phyloP scores from a whole-genome alignment of 352 stramenopile species.

The Phytophthora hybrid region DNA sequence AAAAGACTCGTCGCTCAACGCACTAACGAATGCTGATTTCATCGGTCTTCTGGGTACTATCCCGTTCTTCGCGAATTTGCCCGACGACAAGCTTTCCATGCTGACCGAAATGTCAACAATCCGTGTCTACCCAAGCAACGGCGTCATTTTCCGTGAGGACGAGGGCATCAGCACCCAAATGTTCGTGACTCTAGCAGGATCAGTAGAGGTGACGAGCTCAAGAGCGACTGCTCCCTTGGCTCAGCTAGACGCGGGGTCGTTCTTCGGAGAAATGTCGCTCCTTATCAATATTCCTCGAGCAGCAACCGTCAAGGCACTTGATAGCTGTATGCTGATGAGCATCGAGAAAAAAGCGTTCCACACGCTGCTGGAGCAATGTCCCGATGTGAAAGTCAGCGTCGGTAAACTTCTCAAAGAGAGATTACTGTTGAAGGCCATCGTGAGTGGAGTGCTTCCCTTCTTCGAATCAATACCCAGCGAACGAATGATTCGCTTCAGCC shows the following conservation, averaged over 20 bases:
- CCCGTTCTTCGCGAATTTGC: conserved; percentile 75
- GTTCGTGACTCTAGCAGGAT: conserved; percentile 76
- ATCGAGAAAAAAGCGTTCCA: conserved; percentile 85
- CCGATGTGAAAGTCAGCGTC: conserved; percentile 59
- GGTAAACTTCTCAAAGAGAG: conserved; percentile 74
- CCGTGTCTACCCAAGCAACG: conserved; percentile 74
- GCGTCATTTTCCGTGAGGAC: conserved; percentile 77
- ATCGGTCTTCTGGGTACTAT: conserved; percentile 69
- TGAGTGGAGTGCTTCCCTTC: conserved; percentile 78
- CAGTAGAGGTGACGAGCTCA: conserved; percentile 72
- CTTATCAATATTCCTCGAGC: conserved; percentile 82
- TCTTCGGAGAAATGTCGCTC: conserved; percentile 86
- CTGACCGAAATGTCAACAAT: conserved; percentile 84
- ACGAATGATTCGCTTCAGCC: conserved; percentile 65
- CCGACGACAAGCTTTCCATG: conserved; percentile 61
- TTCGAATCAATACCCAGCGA: conserved; percentile 62
- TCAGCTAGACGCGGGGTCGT: conserved; percentile 70
- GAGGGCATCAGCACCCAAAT: conserved; percentile 83
- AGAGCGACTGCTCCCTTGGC: conserved; percentile 56
- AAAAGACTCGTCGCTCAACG: conserved; percentile 57
- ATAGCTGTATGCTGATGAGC: conserved; percentile 83
- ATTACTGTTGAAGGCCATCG: conserved; percentile 72
- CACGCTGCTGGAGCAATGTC: conserved; percentile 61
- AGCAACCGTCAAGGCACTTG: conserved; percentile 68
- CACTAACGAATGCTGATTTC: conserved; percentile 73